Base-by-base conservation (phyloP, 106 monocot genomes). In the Phalaenopsis equestris region DNA sequence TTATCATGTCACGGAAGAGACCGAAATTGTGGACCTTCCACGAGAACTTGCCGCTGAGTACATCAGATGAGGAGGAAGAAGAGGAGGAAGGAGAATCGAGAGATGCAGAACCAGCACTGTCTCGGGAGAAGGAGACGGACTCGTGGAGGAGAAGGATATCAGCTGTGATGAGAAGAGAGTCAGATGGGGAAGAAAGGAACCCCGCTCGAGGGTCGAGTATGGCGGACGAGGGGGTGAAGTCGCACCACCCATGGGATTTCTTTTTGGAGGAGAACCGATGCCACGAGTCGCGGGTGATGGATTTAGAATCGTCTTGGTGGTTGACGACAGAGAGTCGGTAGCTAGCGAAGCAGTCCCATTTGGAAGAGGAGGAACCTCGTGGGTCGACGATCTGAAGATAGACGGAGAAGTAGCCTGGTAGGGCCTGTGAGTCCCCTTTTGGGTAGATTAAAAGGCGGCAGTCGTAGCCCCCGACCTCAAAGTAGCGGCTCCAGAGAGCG, bases 351-450 rank as follows among this genome's bases (percentile, higher is more conserved):
- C 96, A 92, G 75, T 97, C 96, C 90, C 91, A 97, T 19, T 84
- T 87, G 78, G 81, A 81, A 8, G 87, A 84, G 17, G 88, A 81
- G 36, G 82, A 55, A 55, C 88, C 80, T 43, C 92, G 87, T 15
- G 96, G 96, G 80, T 97, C 96, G 58, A 94, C 83, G 84, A 97
- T 86, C 92, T 97, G 96, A 48, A 97, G 90, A 83, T 94, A 97
- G 64, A 97, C 58, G 23, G 96, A 97, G 73, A 92, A 77, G 83
- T 97, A 92, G 4, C 96, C 96, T 0, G 96, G 96, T 7, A 94
- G 80, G 16, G 94, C 93, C 80, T 94, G 94, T 1, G 94, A 88
- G 75, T 97, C 96, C 23, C 96, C 96, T 43, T 79, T 84, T 0
- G 96, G 96, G 85, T 97, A 97, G 56, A 97, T 79, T 52, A 97